Evolutionary conservation across 306 rosid genomes (phyloP), one percentile per base, ranked within the genome.

Genomic region (Dryas octopetala): DNA sequence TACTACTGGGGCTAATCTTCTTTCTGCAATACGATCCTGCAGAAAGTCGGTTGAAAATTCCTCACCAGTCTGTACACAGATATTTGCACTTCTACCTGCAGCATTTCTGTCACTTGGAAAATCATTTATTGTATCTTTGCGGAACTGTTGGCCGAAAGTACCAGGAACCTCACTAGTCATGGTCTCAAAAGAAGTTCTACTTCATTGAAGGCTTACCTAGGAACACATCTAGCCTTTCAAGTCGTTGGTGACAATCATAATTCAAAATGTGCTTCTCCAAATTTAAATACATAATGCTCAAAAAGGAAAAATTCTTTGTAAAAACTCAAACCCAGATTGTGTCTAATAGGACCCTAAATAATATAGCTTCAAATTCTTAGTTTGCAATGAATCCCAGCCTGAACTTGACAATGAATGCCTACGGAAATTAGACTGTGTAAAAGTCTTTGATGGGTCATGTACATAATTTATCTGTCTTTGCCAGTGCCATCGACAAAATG

Each of bases 1-100:
- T 64, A 69, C 62, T 68, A 77, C 72, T 4, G 88, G 84, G 40
- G 78, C 62, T 66, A 89, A 53, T 80, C 92, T 84, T 78, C 96
- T 85, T 61, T 78, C 61, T 60, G 83, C 84, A 70, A 76, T 78
- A 68, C 91, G 93, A 49, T 91, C 99, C 23, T 88, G 89, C 71
- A 88, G 62, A 83, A 96, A 96, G 62, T 92, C 88, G 0, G 89
- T 53, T 16, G 99, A 86, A 81, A 96, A 96, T 82, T 90, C 99
- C 86, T 92, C 98, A 28, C 98, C 99, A 0, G 99, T 96, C 82
- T 88, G 96, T 55, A 53, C 3, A 84, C 90, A 92, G 66, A 92
- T 73, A 75, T 81, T 79, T 59, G 1, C 84, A 76, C 79, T 73
- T 59, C 57, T 63, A 53, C 76, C 86, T 47, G 76, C 78, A 73